Evolutionary conservation across 2,329 filamentous ascomycete genomes (phyloP), one percentile per base, ranked within the genome.

Genomic region (Verticillium nonalfalfae): DNA sequence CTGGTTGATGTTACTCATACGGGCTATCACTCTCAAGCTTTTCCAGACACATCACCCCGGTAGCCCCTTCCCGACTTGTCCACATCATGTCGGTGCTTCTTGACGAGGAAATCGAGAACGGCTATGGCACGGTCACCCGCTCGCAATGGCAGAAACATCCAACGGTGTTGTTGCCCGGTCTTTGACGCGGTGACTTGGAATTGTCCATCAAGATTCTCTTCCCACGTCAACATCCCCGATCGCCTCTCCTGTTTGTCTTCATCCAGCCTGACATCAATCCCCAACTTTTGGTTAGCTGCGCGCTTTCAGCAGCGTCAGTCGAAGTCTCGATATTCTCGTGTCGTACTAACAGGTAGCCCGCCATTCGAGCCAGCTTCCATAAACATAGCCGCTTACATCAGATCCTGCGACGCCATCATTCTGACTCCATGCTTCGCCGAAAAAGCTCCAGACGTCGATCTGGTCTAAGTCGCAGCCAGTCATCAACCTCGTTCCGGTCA

Each of bases 391-490:
- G 56, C 40, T 60, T 35, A 57, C 54, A 59, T 59, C 15, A 18
- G 26, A 15, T 34, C 31, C n/a, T 21, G 50, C 50, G 26, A 26
- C 50, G 18, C 50, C 21, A 54, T 54, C 39, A 21, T 14, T 40
- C 7, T 50, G 57, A 40, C 63, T 61, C 63, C 59, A 85, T 85
- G 82, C 74, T 81, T 59, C 79, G 77, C 63, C 76, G 78, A 39
- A 82, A 80, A 62, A 84, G 78, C 67, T 74, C 73, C 63, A 81
- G 75, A 68, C 74, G 71, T 66, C 78, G 69, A 66, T 73, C 68
- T 68, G 76, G 70, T 68, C 74, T 85, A 31, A 71, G 74, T 66
- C 80, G 78, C 65, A 82, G 79, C 69, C 86, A 83, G 68, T 86
- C 84, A 7, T 77, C 77, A n/a, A 78, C 75, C 62, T 82, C 82